A percentile compares a stretch with the other conserved stretches of the same genome.
These are phyloP conservation scores for Hanseniaspora vineae DNA, from an alignment of 805 yeast genomes.

Conservation along the genomic window DNA sequence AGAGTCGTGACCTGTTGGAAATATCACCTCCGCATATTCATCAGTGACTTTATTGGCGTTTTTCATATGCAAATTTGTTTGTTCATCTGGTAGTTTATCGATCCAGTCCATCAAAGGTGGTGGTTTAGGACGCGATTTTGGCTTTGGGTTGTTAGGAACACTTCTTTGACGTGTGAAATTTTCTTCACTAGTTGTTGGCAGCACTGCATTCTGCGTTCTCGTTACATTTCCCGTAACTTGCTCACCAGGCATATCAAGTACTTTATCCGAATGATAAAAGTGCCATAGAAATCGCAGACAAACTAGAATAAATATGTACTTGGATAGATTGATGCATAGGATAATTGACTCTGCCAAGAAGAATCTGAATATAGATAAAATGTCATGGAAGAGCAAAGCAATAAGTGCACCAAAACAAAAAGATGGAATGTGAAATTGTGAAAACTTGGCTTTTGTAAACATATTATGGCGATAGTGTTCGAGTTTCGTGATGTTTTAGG, in stretches of 20 bases:
- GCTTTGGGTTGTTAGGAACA: not conserved
- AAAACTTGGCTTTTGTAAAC: too few species aligned
- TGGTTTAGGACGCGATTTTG: not conserved
- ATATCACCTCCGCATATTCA: not conserved
- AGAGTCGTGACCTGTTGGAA: not conserved
- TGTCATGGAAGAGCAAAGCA: not conserved
- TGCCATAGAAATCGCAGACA: not conserved
- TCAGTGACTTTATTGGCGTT: not conserved
- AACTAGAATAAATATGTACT: not conserved
- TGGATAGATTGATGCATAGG: not conserved
- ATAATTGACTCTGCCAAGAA: not conserved
- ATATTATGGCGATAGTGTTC: too few species aligned
- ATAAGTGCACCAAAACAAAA: not conserved
- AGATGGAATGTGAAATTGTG: not conserved
- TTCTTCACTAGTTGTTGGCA: not conserved
- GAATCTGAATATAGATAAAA: not conserved
- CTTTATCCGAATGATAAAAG: not conserved
- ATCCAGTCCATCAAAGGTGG: too few species aligned
- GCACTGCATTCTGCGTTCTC: too few species aligned
- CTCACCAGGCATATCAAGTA: not conserved
- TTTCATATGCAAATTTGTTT: too few species aligned
- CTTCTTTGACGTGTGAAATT: not conserved
- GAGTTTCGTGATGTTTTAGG: too few species aligned
- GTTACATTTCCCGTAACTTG: not conserved
- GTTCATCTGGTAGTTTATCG: too few species aligned